Evolutionary conservation across 2,329 filamentous ascomycete genomes (phyloP).

Genomic region (Botrytis elliptica): DNA sequence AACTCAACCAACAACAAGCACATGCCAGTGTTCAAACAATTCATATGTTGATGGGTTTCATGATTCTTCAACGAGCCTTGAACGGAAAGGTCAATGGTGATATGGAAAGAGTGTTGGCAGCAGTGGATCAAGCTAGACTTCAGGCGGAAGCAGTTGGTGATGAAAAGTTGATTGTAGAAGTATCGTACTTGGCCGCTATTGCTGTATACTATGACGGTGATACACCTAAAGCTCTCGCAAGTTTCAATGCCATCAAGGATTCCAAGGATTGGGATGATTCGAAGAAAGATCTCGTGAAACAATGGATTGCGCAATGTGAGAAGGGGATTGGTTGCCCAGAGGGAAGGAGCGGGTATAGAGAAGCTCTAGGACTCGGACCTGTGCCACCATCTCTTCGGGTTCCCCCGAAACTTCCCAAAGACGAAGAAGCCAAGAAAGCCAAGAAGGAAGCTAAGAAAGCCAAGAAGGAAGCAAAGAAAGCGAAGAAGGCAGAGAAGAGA

Average conservation of each 20-base stretch:
- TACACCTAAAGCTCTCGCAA: not conserved
- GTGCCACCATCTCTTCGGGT: not conserved
- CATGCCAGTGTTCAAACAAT: not conserved
- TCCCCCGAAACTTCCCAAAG: not conserved
- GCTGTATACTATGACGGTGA: constrained; percentile 1
- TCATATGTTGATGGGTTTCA: not conserved
- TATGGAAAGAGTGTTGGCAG: not conserved
- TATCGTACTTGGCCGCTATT: not conserved
- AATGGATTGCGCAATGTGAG: not conserved
- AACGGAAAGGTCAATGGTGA: not conserved
- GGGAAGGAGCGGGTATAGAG: not conserved
- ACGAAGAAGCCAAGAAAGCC: not conserved
- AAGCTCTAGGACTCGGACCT: not conserved
- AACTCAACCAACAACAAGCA: not conserved
- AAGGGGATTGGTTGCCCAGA: not conserved
- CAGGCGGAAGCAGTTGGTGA: not conserved
- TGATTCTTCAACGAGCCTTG: constrained; percentile 11
- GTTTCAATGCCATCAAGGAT: not conserved
- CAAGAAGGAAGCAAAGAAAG: not conserved
- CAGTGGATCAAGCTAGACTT: not conserved
- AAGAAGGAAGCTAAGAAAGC: not conserved
- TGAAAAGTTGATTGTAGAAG: not conserved
- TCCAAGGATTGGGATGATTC: not conserved
- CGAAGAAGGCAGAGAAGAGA: not conserved
- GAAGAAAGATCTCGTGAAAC: not conserved